Evolutionary conservation across 1,284 basidiomycete species (phyloP), one percentile per base, ranked within the genome.

Genomic region (Hemileia vastatrix): DNA sequence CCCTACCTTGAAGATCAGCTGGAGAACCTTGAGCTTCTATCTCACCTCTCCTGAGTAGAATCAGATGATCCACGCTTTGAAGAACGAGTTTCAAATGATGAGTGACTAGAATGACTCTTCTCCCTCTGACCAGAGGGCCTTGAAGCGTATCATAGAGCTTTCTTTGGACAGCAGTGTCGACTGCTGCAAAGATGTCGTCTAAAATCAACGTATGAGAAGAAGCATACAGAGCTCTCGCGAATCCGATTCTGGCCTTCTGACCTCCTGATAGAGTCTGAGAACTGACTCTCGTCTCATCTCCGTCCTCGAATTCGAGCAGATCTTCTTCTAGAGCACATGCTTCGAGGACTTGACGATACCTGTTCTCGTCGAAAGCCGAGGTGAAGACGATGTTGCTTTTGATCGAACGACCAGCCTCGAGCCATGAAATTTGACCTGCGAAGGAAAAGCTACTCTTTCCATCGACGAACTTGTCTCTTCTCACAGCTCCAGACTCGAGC

Each of bases 321-420:
- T 98, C 94, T 44, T 82, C 82, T 31, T 86, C 78, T 50, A 94
- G 77, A 0, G 87, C 86, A 71, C 89, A 93, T 0, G 80, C 80
- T 71, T 87, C 84, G 8, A 95, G 77, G 1, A 88, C 89, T 65
- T 81, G 82, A 56, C 83, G 79, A 71, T 94, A 94, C 2, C 91
- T 82, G 55, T 84, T 81, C 69, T 86, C 83, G 65, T 90, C 81
- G 68, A 82, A 90, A 0, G 89, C 89, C 23, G 90, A 79, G 63
- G 85, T 87, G 77, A 97, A 97, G 23, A 95, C 77, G 66, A 96
- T 94, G 69, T 96, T 97, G 78, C 94, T 88, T 81, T 86, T 86
- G 76, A 97, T 91, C 2, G 87, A 89, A 4, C 43, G 27, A 0
- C 90, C 91, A 73, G 94, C 95, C 62, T 90, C 84, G 36, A 95